These are phyloP conservation scores for Leccinum fallax DNA, from an alignment of 1,284 basidiomycete species.

Conservation along the genomic window DNA sequence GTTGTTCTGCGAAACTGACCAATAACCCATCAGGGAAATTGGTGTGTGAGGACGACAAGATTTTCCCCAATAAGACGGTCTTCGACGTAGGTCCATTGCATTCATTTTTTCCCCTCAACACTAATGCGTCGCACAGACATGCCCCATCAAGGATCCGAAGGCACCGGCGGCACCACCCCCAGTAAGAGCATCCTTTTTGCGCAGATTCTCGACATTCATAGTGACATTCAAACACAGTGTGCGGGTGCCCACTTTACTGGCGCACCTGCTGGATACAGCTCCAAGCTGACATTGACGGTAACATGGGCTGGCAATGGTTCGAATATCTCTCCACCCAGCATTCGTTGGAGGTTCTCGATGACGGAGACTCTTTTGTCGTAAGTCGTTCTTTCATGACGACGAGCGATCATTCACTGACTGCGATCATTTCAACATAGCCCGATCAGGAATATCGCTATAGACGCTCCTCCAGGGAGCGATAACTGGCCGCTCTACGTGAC, in stretches of 20 bases:
- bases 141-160: background rate
- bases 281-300: constrained; percentile 17
- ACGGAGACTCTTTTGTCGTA: too few species aligned
- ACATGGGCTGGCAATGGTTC: constrained; percentile 9
- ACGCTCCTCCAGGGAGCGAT: too few species aligned
- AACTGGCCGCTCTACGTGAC: too few species aligned
- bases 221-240: constrained; percentile 2
- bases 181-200: background rate
- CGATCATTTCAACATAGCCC: too few species aligned
- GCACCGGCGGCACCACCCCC: background rate
- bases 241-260: constrained; percentile 17
- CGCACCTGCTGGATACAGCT: background rate
- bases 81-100: constrained; percentile 4
- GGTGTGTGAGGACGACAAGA: constrained; percentile 3
- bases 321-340: too few species aligned
- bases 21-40: constrained; percentile 3
- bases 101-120: background rate
- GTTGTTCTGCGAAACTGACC: background rate
- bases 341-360: too few species aligned
- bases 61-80: constrained; percentile 7
- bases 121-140: background rate
- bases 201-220: background rate
- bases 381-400: too few species aligned
- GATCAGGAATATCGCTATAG: too few species aligned
- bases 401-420: too few species aligned